Conservation (phyloP, 1,284 basidiomycete genomes). For the Ganoderma lucidum region DNA sequence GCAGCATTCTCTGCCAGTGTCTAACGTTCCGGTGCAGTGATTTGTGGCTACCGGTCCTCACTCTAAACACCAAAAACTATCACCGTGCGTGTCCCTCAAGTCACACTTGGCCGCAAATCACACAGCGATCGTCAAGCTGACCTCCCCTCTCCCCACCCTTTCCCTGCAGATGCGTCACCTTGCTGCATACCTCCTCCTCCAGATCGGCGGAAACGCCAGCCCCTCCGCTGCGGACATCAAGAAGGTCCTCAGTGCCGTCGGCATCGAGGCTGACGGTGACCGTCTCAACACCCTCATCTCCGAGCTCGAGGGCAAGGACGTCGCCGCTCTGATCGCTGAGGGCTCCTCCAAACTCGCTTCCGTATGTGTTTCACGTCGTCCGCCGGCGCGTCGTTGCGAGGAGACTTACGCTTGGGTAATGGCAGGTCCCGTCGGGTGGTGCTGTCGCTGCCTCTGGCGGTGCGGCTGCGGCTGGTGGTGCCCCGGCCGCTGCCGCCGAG, state of each 20-base stretch:
- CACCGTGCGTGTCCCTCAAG: conserved; percentile 50
- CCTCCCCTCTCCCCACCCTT: conserved; percentile 16
- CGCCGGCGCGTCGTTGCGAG: conserved; percentile 5
- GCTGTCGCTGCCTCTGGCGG: conserved; percentile 68
- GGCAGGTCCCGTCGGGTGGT: conserved; percentile 83
- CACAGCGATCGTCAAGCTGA: conserved; percentile 21
- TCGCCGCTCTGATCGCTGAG: conserved; percentile 93
- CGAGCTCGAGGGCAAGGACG: conserved; percentile 93
- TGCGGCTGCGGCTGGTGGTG: conserved; percentile 65
- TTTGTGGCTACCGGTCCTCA: conserved; percentile 83
- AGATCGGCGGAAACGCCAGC: conserved; percentile 90
- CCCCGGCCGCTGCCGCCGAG: conserved; percentile 74
- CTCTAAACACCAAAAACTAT: conserved; percentile 45
- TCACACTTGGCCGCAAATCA: conserved; percentile 10
- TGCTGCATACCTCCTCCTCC: conserved; percentile 98
- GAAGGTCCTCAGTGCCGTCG: conserved; percentile 87
- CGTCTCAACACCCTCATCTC: conserved; percentile 89
- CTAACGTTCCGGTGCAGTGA: conserved; percentile 58
- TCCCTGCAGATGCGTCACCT: conserved; percentile 90
- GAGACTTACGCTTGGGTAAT: conserved; percentile 36
- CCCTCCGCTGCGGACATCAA: conserved; percentile 93
- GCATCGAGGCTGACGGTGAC: conserved; percentile 89
- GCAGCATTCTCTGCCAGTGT: background rate
- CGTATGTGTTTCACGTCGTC: conserved; percentile 63
- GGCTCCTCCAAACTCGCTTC: conserved; percentile 95